Evolutionary conservation across 768 basidiomycete species (phyloP).

Genomic region (Lentinula lateritia): DNA sequence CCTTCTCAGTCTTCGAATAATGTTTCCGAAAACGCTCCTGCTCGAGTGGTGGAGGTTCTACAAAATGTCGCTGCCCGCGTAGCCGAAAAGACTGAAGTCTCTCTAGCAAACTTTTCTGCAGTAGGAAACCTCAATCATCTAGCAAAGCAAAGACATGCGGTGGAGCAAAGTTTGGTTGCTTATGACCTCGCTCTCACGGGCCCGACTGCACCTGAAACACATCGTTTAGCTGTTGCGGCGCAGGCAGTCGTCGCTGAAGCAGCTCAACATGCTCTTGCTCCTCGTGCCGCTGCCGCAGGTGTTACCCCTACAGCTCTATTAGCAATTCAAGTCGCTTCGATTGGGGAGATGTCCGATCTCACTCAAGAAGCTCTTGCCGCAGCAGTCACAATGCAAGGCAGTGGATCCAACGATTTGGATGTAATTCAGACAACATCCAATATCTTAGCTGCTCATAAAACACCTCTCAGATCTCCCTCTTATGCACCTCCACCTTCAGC

Average conservation of each 20-base stretch:
- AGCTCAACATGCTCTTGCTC: slow-evolving; percentile 59
- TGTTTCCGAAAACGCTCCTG: slow-evolving; percentile 4
- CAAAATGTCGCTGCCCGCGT: slow-evolving; percentile 75
- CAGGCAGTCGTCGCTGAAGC: slow-evolving; percentile 81
- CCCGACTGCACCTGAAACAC: slow-evolving; percentile 38
- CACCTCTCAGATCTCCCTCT: background rate
- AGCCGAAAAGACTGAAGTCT: slow-evolving; percentile 66
- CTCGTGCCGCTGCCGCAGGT: slow-evolving; percentile 36
- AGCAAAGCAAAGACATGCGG: slow-evolving; percentile 76
- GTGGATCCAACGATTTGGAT: slow-evolving; percentile 71
- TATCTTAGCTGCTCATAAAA: slow-evolving; percentile 38
- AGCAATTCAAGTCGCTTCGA: slow-evolving; percentile 44
- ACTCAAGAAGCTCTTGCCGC: slow-evolving; percentile 70
- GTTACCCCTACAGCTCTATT: slow-evolving; percentile 30
- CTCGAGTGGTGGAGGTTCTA: slow-evolving; percentile 63
- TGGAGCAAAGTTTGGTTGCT: slow-evolving; percentile 65
- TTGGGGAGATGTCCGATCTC: slow-evolving; percentile 45
- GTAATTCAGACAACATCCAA: slow-evolving; percentile 69
- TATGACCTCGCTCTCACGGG: slow-evolving; percentile 66
- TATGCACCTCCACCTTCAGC: background rate
- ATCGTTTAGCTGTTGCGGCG: slow-evolving; percentile 68
- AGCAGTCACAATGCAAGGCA: slow-evolving; percentile 73
- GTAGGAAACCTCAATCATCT: slow-evolving; percentile 57
- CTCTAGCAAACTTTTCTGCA: slow-evolving; percentile 45
- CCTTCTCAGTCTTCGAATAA: background rate